Conservation (phyloP, 2,329 filamentous ascomycete species). For the Botryotinia narcissicola region DNA sequence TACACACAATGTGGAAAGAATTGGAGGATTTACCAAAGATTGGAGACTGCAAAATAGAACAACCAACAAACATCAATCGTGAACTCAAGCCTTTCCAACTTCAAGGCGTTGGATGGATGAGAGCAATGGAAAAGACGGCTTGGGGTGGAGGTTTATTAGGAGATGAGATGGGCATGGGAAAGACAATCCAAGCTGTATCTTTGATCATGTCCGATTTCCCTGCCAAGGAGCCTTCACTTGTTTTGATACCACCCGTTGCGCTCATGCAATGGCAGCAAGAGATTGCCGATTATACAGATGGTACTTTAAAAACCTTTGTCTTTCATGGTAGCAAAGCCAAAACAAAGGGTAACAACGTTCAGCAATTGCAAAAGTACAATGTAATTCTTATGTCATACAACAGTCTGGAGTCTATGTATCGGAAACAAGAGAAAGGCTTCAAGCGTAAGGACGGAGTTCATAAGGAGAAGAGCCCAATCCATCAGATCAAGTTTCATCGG, state of each 20-base stretch:
- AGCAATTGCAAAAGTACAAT: constrained; percentile 77
- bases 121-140: constrained; percentile 76
- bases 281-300: constrained; percentile 78
- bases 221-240: constrained; percentile 75
- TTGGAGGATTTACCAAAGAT: constrained; percentile 68
- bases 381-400: constrained; percentile 98
- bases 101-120: constrained; percentile 93
- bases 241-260: constrained; percentile 88
- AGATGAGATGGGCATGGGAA: constrained; percentile 98
- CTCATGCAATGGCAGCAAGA: constrained; percentile 93
- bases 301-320: constrained; percentile 84
- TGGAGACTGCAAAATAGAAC: constrained; percentile 59
- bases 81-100: constrained; percentile 91
- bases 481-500: constrained; percentile 83
- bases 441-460: constrained; percentile 74
- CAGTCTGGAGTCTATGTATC: constrained; percentile 84
- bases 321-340: constrained; percentile 86
- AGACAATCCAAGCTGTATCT: constrained; percentile 97
- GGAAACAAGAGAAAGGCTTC: constrained; percentile 91
- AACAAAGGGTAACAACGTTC: constrained; percentile 70
- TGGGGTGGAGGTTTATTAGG: constrained; percentile 90
- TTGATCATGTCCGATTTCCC: constrained; percentile 98
- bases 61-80: constrained; percentile 76
- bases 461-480: constrained; percentile 78
- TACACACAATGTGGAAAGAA: constrained; percentile 81